Percentiles rank a stretch among this genome's conserved stretches.
These are phyloP conservation scores for Medicago lupulina DNA, from an alignment of 306 rosid genomes.

Conservation along the genomic window DNA sequence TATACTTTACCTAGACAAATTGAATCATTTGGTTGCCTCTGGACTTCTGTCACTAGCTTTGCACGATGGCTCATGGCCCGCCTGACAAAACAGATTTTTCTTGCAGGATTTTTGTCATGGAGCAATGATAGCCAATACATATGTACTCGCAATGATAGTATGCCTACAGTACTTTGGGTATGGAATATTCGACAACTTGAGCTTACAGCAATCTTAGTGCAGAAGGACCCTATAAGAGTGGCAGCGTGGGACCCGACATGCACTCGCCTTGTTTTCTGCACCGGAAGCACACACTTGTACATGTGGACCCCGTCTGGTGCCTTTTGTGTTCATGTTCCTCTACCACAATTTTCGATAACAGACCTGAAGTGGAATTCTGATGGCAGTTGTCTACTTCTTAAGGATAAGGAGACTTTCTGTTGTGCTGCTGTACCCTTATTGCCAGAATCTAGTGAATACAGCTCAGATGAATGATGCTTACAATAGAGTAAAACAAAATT, in stretches of 20 bases:
- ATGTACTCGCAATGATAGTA: constrained; percentile 89
- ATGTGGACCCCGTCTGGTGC: constrained; percentile 98
- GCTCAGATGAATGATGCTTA: constrained; percentile 75
- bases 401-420: constrained; percentile 92
- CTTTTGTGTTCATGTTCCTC: constrained; percentile 79
- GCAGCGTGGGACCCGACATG: constrained; percentile 95
- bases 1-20: no score
- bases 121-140: constrained; percentile 93
- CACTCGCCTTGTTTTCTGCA: constrained; percentile 82
- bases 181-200: constrained; percentile 94
- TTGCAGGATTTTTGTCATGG: constrained; percentile 86
- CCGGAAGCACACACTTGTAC: constrained; percentile 83
- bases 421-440: constrained; percentile 76
- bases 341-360: constrained; percentile 60
- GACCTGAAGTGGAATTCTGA: constrained; percentile 95
- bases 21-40: not conserved
- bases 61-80: constrained; percentile 19
- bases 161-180: constrained; percentile 90
- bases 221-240: constrained; percentile 83
- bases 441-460: constrained; percentile 83
- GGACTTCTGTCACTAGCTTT: not conserved
- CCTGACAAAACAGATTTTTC: constrained; percentile 24
- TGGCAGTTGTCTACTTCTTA: constrained; percentile 92
- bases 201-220: constrained; percentile 82
- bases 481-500: constrained; percentile 11